These are phyloP conservation scores for Agroathelia rolfsii DNA, from an alignment of 1,284 basidiomycete genomes.

Conservation along the genomic window DNA sequence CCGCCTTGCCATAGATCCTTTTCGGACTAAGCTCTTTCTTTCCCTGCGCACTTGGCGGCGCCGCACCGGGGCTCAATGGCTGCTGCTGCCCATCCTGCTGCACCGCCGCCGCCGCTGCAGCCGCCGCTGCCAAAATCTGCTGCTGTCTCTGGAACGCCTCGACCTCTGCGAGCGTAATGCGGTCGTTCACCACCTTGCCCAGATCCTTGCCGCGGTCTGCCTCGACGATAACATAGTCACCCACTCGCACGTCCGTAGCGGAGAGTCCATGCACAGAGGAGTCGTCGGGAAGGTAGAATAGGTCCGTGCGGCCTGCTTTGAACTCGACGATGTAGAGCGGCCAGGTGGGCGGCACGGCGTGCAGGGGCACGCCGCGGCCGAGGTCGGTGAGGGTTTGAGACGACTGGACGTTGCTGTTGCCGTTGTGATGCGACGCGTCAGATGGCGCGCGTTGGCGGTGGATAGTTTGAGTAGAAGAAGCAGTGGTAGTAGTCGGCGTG, in stretches of 20 bases:
- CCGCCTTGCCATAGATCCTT: constrained; percentile 93
- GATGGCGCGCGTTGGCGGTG: constrained; percentile 28
- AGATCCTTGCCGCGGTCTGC: constrained; percentile 92
- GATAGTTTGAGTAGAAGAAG: constrained; percentile 26
- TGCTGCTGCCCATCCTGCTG: constrained; percentile 30
- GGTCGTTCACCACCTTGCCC: constrained; percentile 84
- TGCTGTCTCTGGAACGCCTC: constrained; percentile 81
- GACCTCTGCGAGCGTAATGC: constrained; percentile 85
- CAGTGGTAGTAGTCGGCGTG: constrained; percentile 31
- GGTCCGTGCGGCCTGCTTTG: constrained; percentile 91
- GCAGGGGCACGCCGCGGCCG: constrained; percentile 84
- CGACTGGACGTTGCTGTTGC: constrained; percentile 30
- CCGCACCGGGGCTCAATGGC: constrained; percentile 47
- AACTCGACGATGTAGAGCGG: constrained; percentile 97
- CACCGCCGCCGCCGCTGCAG: constrained; percentile 30
- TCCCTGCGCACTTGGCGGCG: constrained; percentile 17
- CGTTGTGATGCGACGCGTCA: constrained; percentile 25
- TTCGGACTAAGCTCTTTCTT: constrained; percentile 95
- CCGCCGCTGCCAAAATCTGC: constrained; percentile 30
- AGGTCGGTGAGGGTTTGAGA: constrained; percentile 47
- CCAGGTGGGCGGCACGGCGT: constrained; percentile 71
- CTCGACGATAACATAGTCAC: constrained; percentile 94
- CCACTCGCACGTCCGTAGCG: constrained; percentile 57
- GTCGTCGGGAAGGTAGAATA: constrained; percentile 80
- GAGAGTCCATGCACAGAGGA: too few species aligned